Base-by-base conservation (phyloP, 169 alveolate genomes). In the Amoebophrya sp. region DNA sequence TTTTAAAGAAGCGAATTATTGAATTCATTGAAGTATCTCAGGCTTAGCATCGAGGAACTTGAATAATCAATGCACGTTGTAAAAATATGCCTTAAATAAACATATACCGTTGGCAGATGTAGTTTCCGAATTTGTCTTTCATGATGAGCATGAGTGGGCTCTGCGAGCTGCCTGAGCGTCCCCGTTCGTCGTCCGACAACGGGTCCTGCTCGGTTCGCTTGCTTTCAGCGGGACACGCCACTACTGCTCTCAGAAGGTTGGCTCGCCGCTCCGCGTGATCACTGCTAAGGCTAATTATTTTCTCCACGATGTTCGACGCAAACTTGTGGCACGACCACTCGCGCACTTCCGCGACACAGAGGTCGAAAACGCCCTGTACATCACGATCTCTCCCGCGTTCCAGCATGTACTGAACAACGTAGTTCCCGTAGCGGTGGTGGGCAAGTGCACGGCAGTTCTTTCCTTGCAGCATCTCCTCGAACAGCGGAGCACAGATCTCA, bases 301-400 rank as follows among this genome's bases (percentile, higher is more conserved):
- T 89, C 33, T 89, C 91, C 76, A 89, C 91, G 38, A 89, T 54
- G 41, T 89, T 89, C 34, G 77, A 40, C 77, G 91, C 91, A 39
- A 89, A 89, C 76, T 89, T 89, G 36, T 89, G 91, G 40, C 91
- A 89, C 41, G 77, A 41, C 39, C 41, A 89, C 65, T 89, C 77
- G 23, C 41, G 26, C 77, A 89, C 41, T 29, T 89, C 41, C 36
- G 91, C 91, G 1, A 54, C 91, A 1, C 40, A 41, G 23, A 3
- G 77, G 14, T n/a, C 41, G 24, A 89, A 40, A 1, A 89, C 41
- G 0, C 77, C 91, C 40, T 36, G 39, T 54, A 40, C 41, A 33
- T 40, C 40, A 18, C 41, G 55, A n/a, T 1, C 33, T 0, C 77
- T 54, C 34, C 91, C 91, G 41, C 41, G 91, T 38, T 89, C 91